A percentile compares a stretch with the other conserved stretches of the same genome.
Evolutionary conservation across 148 eudicot genomes (phyloP).

Genomic region (Chenopodium formosanum): DNA sequence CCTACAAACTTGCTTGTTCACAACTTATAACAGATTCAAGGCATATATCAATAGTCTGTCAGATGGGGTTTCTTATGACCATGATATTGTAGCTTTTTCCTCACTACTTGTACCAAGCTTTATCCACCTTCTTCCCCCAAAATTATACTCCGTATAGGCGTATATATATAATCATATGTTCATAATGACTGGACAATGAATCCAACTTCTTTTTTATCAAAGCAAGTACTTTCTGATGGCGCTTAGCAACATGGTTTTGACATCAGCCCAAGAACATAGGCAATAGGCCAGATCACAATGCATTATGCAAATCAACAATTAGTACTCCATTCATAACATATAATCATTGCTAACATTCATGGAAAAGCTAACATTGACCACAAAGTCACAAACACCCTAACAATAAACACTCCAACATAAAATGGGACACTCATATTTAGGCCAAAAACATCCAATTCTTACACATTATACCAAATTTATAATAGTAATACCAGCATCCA

Average conservation of each 20-base stretch:
- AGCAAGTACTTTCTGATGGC: no score
- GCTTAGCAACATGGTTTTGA: not conserved
- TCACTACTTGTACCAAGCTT: not conserved
- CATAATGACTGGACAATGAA: no score
- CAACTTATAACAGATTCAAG: no score
- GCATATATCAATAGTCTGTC: no score
- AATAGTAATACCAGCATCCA: not conserved
- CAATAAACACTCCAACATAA: not conserved
- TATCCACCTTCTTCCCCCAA: not conserved
- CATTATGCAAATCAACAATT: not conserved
- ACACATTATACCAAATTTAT: not conserved
- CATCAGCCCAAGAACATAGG: not conserved
- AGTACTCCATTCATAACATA: not conserved
- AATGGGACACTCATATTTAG: not conserved
- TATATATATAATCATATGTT: no score
- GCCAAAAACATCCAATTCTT: not conserved
- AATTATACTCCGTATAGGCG: not conserved
- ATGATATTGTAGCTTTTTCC: not conserved
- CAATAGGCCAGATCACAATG: not conserved
- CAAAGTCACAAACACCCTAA: not conserved
- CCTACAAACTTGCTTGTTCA: no score
- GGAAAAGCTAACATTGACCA: not conserved
- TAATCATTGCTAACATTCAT: not conserved
- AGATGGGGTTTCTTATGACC: not conserved
- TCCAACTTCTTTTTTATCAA: not conserved